phyloP scores from a whole-genome alignment of 2,329 filamentous ascomycete species.

The Sclerotinia subarctica region DNA sequence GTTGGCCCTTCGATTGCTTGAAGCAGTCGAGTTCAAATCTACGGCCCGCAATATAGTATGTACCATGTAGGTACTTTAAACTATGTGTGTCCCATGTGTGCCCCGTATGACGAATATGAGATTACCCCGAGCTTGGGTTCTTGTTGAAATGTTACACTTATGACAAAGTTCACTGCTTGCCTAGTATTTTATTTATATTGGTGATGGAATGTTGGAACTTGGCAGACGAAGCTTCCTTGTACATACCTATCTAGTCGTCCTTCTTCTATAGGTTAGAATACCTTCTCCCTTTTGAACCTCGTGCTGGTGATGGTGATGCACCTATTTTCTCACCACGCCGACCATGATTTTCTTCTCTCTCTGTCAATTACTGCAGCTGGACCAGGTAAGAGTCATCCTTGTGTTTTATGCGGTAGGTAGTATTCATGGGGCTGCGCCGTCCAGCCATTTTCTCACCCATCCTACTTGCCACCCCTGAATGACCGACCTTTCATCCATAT shows the following conservation, averaged over 20 bases:
- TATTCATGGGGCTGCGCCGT: slow-evolving; percentile 5
- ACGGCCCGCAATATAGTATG: background rate
- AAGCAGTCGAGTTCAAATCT: background rate
- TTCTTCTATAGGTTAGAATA: background rate
- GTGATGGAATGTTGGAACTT: background rate
- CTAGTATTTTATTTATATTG: background rate
- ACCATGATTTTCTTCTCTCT: background rate
- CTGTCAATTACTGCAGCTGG: background rate
- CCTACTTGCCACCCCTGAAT: background rate
- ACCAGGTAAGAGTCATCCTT: background rate
- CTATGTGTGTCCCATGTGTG: background rate
- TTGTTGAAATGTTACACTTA: background rate
- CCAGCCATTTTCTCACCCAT: background rate
- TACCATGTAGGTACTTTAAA: background rate
- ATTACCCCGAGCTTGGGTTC: background rate
- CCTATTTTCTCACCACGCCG: slow-evolving; percentile 2
- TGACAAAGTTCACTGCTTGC: background rate
- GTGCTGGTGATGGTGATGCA: slow-evolving; percentile 5
- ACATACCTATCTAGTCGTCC: no score
- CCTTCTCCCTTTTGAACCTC: background rate
- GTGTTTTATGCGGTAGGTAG: background rate
- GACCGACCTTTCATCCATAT: background rate
- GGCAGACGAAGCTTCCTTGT: background rate
- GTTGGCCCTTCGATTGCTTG: background rate
- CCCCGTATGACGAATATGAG: background rate